These are phyloP conservation scores for Cadophora gregata DNA, from an alignment of 2,329 filamentous ascomycete genomes.

Conservation along the genomic window DNA sequence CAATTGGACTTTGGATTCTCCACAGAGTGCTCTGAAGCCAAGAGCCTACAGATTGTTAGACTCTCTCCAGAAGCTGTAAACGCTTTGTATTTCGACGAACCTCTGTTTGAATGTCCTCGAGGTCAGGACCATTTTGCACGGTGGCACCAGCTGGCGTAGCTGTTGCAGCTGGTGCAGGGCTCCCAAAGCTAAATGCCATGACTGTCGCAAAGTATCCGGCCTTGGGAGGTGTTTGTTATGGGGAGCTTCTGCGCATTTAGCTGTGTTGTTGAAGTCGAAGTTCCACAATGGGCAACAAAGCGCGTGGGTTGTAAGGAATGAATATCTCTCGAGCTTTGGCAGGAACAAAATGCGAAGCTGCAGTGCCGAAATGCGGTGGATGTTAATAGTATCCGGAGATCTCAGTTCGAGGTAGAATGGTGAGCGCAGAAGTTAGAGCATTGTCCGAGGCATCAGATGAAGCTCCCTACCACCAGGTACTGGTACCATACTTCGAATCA, in stretches of 20 bases:
- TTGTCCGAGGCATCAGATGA: background rate
- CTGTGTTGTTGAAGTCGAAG: slow-evolving; percentile 23
- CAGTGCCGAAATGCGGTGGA: background rate
- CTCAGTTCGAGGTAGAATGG: background rate
- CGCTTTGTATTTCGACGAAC: slow-evolving; percentile 51
- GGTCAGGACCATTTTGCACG: slow-evolving; percentile 63
- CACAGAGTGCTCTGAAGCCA: slow-evolving; percentile 80
- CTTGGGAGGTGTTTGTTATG: slow-evolving; percentile 45
- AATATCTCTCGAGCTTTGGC: background rate
- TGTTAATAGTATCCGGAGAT: background rate
- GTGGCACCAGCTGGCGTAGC: slow-evolving; percentile 48
- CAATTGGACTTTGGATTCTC: slow-evolving; percentile 81
- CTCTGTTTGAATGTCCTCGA: slow-evolving; percentile 83
- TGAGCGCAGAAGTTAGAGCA: background rate
- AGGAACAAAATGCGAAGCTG: background rate
- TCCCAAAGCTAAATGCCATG: slow-evolving; percentile 71
- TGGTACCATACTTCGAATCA: background rate
- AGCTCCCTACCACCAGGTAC: background rate
- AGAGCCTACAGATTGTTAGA: slow-evolving; percentile 59
- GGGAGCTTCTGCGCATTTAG: slow-evolving; percentile 39
- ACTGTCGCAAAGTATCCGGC: slow-evolving; percentile 48
- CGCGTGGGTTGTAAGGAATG: slow-evolving; percentile 12
- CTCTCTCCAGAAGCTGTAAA: background rate
- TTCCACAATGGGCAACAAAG: background rate
- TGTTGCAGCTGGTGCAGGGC: slow-evolving; percentile 52